Evolutionary conservation across 441 rosid genomes (phyloP).

Genomic region (Mallotus repandus): DNA sequence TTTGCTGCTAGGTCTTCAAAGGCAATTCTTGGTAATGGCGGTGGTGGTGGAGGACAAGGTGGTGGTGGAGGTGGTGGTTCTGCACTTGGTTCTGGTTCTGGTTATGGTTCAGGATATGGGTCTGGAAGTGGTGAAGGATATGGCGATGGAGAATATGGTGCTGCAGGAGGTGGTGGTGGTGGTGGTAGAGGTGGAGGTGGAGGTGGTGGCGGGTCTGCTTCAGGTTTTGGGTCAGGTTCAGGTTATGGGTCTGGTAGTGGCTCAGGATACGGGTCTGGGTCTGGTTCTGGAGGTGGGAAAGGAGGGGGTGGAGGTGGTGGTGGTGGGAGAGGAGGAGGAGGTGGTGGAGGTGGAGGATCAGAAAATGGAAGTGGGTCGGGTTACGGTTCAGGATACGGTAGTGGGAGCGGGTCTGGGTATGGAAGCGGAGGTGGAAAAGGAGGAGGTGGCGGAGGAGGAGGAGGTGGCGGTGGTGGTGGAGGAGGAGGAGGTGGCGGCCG

Average conservation of each 20-base stretch:
- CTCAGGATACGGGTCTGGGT: conserved; percentile 36
- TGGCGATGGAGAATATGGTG: conserved; percentile 33
- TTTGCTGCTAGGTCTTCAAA: conserved; percentile 45
- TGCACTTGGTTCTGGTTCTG: conserved; percentile 19
- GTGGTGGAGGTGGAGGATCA: conserved; percentile 25
- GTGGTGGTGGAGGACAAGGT: conserved; percentile 26
- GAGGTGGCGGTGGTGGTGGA: conserved; percentile 30
- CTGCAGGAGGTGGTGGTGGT: conserved; percentile 24
- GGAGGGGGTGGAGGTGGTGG: conserved; percentile 44
- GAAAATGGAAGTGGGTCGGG: conserved; percentile 38
- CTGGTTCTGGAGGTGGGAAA: conserved; percentile 31
- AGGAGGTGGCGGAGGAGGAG: conserved; percentile 21
- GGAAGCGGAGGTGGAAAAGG: conserved; percentile 37
- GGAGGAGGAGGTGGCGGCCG: conserved; percentile 28
- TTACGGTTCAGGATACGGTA: conserved; percentile 18
- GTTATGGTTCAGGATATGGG: conserved; percentile 32
- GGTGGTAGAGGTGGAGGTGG: conserved; percentile 33
- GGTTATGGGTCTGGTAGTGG: conserved; percentile 43
- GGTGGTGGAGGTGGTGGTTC: conserved; percentile 23
- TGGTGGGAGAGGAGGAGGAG: conserved; percentile 39
- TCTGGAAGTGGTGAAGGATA: conserved; percentile 36
- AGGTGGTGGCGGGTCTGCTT: conserved; percentile 35
- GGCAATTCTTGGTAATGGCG: conserved; percentile 25
- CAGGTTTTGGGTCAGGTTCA: conserved; percentile 40
- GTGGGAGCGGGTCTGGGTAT: conserved; percentile 33